Conservation (phyloP, 1,284 basidiomycete species). For the Moesziomyces sp. region DNA sequence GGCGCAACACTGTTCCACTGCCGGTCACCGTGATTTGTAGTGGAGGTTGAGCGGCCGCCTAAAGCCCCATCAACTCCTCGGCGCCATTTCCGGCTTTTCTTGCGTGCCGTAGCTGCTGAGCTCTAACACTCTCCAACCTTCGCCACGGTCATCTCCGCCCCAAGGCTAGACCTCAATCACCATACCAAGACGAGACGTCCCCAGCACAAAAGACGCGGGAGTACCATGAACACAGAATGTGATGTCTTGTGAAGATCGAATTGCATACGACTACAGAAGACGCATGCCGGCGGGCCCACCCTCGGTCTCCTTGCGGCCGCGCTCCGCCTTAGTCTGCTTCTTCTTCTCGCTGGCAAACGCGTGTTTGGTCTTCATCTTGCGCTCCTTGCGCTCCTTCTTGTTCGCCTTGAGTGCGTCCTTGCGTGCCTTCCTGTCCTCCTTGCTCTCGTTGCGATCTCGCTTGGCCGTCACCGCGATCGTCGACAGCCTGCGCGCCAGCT, state of each 20-base stretch:
- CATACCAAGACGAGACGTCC: neutral
- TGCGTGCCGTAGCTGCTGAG: conserved; percentile 8
- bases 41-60: conserved; percentile 32
- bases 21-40: no score
- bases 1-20: neutral
- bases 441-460: conserved; percentile 73
- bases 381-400: conserved; percentile 55
- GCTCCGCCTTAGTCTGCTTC: conserved; percentile 52
- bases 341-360: conserved; percentile 56
- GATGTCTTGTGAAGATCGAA: neutral
- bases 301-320: conserved; percentile 45
- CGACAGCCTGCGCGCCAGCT: conserved; percentile 15
- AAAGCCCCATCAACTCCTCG: neutral
- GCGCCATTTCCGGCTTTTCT: conserved; percentile 1
- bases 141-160: no score
- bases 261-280: conserved; percentile 15
- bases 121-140: neutral
- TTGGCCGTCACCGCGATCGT: conserved; percentile 33
- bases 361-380: conserved; percentile 55
- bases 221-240: no score
- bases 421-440: conserved; percentile 85
- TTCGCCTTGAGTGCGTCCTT: conserved; percentile 84
- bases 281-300: conserved; percentile 49
- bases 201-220: no score
- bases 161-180: neutral